These are phyloP conservation scores for Xylaria intraflava DNA, from an alignment of 495 filamentous ascomycete genomes.

Conservation along the genomic window DNA sequence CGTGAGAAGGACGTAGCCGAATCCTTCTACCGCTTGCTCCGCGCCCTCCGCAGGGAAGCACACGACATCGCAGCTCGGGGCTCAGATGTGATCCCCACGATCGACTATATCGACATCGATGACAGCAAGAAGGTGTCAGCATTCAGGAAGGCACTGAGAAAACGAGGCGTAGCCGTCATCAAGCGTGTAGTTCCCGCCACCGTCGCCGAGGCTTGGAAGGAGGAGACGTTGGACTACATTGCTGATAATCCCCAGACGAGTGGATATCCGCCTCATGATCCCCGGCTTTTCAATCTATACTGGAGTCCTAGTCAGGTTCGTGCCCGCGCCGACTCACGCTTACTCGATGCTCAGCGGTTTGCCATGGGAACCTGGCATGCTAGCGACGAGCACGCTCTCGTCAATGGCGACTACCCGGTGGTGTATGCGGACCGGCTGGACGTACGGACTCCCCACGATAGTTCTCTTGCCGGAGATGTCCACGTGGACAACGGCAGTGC, in stretches of 20 bases:
- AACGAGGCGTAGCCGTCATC: conserved; percentile 57
- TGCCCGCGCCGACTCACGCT: conserved; percentile 65
- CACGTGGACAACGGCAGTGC: conserved; percentile 76
- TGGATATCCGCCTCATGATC: conserved; percentile 34
- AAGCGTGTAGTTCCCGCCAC: conserved; percentile 51
- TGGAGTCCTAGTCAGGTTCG: conserved; percentile 72
- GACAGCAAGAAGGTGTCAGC: conserved; percentile 37
- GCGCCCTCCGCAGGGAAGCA: conserved; percentile 47
- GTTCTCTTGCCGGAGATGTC: conserved; percentile 46
- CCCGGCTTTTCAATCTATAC: conserved; percentile 74
- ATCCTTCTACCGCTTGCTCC: conserved; percentile 65
- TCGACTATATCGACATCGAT: conserved; percentile 53
- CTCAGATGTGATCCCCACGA: conserved; percentile 50
- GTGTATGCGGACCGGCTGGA: conserved; percentile 75
- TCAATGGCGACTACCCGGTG: conserved; percentile 56
- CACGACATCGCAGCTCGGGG: conserved; percentile 35
- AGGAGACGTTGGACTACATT: conserved; percentile 50
- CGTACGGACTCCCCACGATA: conserved; percentile 58
- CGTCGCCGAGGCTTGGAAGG: conserved; percentile 47
- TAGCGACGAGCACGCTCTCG: conserved; percentile 51
- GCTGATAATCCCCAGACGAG: conserved; percentile 43
- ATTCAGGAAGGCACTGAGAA: conserved; percentile 43
- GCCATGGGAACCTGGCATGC: conserved; percentile 73
- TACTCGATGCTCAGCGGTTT: conserved; percentile 67
- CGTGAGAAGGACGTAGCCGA: conserved; percentile 51